These are phyloP conservation scores for Eucalyptus brandiana DNA, from an alignment of 345 rosid genomes.

Conservation along the genomic window DNA sequence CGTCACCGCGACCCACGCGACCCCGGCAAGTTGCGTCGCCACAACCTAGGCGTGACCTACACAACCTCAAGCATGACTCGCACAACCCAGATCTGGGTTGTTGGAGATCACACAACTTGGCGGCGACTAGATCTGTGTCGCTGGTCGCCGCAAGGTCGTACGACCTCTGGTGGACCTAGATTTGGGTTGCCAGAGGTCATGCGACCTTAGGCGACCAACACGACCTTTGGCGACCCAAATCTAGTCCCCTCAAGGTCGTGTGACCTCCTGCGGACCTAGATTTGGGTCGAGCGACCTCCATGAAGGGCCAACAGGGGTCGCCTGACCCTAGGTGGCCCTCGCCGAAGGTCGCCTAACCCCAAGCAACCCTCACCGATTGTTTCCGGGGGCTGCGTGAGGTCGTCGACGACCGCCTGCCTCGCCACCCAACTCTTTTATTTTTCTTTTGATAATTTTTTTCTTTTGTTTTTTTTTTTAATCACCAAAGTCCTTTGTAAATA, in stretches of 20 bases:
- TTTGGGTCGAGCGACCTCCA: rapidly evolving
- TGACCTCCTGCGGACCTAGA: rapidly evolving
- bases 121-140: rapidly evolving
- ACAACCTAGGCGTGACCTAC: rapidly evolving
- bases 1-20: no score
- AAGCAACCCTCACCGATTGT: rapidly evolving
- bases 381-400: rapidly evolving
- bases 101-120: rapidly evolving
- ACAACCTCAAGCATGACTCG: no score
- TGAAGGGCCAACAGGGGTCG: rapidly evolving
- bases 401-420: rapidly evolving
- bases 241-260: rapidly evolving
- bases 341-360: rapidly evolving
- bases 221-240: no score
- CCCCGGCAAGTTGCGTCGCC: no score
- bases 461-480: no score
- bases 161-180: no score
- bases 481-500: no score
- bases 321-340: no score
- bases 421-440: no score
- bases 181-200: no score
- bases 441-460: no score
- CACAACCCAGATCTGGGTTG: no score
- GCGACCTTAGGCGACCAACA: rapidly evolving
- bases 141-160: rapidly evolving